These are phyloP conservation scores for Stemphylium beticola DNA, from an alignment of 2,329 filamentous ascomycete genomes.

Conservation along the genomic window DNA sequence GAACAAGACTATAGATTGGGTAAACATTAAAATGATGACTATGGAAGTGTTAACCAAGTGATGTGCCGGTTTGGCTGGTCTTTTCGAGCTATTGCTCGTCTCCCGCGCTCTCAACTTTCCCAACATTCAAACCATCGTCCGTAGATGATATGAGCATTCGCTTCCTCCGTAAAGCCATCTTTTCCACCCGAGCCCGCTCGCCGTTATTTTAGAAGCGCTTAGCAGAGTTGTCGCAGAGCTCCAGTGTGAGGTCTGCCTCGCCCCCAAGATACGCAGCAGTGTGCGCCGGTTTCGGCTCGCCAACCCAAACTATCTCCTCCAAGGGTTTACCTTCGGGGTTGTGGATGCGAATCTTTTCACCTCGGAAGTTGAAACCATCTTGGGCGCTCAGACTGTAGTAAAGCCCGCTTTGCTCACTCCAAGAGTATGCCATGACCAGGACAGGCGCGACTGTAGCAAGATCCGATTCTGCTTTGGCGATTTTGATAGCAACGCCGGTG, in stretches of 20 bases:
- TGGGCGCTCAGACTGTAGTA: slow-evolving; percentile 35
- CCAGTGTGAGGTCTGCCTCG: slow-evolving; percentile 25
- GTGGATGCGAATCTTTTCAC: slow-evolving; percentile 21
- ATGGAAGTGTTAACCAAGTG: not conserved
- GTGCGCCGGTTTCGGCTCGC: slow-evolving; percentile 16
- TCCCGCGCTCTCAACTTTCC: not conserved
- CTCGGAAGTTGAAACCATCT: slow-evolving; percentile 29
- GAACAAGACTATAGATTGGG: too few species aligned
- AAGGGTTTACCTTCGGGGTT: slow-evolving; percentile 10
- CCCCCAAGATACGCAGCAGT: slow-evolving; percentile 16
- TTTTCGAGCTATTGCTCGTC: too few species aligned
- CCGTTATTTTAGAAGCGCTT: not conserved
- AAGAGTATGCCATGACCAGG: slow-evolving; percentile 33
- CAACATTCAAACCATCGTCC: not conserved
- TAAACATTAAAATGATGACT: not conserved
- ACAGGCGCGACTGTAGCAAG: slow-evolving; percentile 23
- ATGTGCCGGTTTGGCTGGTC: not conserved
- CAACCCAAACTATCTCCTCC: slow-evolving; percentile 25
- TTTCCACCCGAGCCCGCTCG: too few species aligned
- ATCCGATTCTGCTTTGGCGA: slow-evolving; percentile 20
- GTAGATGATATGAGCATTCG: too few species aligned
- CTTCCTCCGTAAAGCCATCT: too few species aligned
- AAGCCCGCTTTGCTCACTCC: slow-evolving; percentile 14
- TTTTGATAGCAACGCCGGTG: slow-evolving; percentile 30
- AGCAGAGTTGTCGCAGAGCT: slow-evolving; percentile 19